Evolutionary conservation across 352 stramenopile genomes (phyloP), one percentile per base, ranked within the genome.

Genomic region (Globisporangium orthogonon): DNA sequence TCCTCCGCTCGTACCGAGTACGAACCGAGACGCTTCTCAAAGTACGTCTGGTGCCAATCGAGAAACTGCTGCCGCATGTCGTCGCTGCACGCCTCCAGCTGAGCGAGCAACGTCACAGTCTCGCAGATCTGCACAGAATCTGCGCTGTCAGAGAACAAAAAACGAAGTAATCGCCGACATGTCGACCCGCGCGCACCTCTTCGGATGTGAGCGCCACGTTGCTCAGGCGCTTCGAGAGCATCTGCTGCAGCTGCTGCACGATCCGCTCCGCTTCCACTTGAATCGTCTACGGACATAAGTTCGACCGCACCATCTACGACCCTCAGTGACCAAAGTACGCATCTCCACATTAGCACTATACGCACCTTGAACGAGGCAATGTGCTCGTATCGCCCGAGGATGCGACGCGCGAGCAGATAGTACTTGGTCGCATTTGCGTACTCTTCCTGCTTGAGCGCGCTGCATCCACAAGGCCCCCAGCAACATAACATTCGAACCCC

Each of bases 341-440:
- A 18, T 37, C 6, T 37, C 14, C 4, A 33, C 31, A 15, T 18
- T n/a, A n/a, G n/a, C n/a, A n/a, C n/a, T n/a, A 7, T 5, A 13
- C 46, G 30, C 30, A 86, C 82, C 63, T 92, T 91, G 65, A 95
- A 96, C 10, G 85, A 95, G 35, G 84, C 77, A 37, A 97, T 94
- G 65, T 96, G 83, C 52, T 93, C 81, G 62, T 97, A 95, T 56
- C 87, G 68, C 7, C 76, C 74, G 29, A 97, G 64, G 51, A 96
- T 95, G n/a, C 78, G 80, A 9, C 80, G 81, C 28, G 86, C 87
- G 14, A 92, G 66, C n/a, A 89, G 60, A 56, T 90, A 97, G 51
- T 91, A 96, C 65, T 92, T 85, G 35, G 87, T 91, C 23, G 86
- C 87, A 58, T 94, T 92, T 9, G 75, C 74, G 37, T 91, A 93